These are phyloP conservation scores for Clarireedia hainanense DNA, from an alignment of 2,329 filamentous ascomycete species.

Conservation along the genomic window DNA sequence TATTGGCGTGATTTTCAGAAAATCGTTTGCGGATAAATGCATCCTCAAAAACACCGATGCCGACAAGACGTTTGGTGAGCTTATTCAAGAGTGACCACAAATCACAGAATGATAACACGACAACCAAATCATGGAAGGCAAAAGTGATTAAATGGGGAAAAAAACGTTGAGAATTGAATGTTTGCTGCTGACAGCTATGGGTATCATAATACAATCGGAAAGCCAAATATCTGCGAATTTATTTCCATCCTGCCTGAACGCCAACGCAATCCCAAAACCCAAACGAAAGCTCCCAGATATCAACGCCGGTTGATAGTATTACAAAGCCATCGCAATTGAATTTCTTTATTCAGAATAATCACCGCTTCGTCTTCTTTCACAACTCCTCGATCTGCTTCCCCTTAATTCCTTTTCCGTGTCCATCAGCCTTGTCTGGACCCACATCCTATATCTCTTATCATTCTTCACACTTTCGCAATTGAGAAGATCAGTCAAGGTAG, in stretches of 20 bases:
- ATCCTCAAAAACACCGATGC: too few relatives aligned
- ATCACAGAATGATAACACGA: too few relatives aligned
- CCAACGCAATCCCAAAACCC: background rate
- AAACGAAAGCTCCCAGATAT: background rate
- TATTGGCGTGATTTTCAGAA: too few relatives aligned
- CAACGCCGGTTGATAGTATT: background rate
- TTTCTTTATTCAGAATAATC: background rate
- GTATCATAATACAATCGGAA: conserved; percentile 8
- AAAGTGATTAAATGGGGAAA: background rate
- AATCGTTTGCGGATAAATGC: too few relatives aligned
- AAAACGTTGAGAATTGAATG: background rate
- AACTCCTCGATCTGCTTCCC: conserved; percentile 18
- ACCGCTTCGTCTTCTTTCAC: conserved; percentile 18
- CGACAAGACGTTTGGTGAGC: too few relatives aligned
- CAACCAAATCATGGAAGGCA: too few relatives aligned
- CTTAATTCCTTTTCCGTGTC: conserved; percentile 42
- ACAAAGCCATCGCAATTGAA: conserved; percentile 3
- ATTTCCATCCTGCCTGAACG: background rate
- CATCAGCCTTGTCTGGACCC: conserved; percentile 45
- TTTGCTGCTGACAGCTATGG: background rate
- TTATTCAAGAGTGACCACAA: too few relatives aligned
- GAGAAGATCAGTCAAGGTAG: conserved; percentile 44
- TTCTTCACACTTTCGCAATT: conserved; percentile 42
- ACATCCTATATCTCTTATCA: conserved; percentile 38
- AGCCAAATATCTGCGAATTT: background rate